A percentile compares a stretch with the other conserved stretches of the same genome.
Evolutionary conservation across 352 stramenopile species (phyloP).

Genomic region (Pythium phragmiticola): DNA sequence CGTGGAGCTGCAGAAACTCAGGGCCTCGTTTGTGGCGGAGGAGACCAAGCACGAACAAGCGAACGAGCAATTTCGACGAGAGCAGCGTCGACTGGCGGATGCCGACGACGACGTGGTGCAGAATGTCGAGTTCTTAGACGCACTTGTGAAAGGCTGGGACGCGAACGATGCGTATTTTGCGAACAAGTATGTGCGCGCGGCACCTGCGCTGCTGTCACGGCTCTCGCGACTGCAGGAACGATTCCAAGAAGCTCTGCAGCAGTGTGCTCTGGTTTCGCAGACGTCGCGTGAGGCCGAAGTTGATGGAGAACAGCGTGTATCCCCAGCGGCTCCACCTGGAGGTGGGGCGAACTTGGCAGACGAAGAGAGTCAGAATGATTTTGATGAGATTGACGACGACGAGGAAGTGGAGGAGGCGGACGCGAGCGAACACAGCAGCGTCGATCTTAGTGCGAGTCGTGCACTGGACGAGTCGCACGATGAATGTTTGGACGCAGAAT

Average conservation of each 20-base stretch:
- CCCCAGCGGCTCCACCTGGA: neutral
- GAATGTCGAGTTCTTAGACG: slow-evolving; percentile 62
- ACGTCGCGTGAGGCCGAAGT: neutral
- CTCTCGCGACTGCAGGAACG: slow-evolving; percentile 41
- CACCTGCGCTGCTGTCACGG: slow-evolving; percentile 46
- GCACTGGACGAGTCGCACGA: neutral
- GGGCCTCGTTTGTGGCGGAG: slow-evolving; percentile 38
- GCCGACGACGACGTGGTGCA: slow-evolving; percentile 57
- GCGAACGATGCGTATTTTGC: slow-evolving; percentile 5
- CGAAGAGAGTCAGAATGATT: slow-evolving; percentile 11
- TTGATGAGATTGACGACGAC: slow-evolving; percentile 2
- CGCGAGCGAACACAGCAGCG: neutral
- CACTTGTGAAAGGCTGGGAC: slow-evolving; percentile 30
- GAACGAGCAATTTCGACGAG: slow-evolving; percentile 31
- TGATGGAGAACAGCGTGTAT: slow-evolving; percentile 1
- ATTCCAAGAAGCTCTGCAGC: slow-evolving; percentile 34
- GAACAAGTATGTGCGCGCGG: slow-evolving; percentile 48
- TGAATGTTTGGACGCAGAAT: neutral
- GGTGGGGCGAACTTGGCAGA: neutral
- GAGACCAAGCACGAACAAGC: slow-evolving; percentile 45
- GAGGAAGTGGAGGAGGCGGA: neutral
- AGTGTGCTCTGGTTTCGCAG: neutral
- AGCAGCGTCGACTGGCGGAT: slow-evolving; percentile 13
- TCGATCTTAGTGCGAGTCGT: neutral
- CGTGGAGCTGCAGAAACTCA: slow-evolving; percentile 59